A percentile compares a stretch with the other conserved stretches of the same genome.
Conservation (phyloP, 495 filamentous ascomycete species). For the Talaromyces stipitatus region DNA sequence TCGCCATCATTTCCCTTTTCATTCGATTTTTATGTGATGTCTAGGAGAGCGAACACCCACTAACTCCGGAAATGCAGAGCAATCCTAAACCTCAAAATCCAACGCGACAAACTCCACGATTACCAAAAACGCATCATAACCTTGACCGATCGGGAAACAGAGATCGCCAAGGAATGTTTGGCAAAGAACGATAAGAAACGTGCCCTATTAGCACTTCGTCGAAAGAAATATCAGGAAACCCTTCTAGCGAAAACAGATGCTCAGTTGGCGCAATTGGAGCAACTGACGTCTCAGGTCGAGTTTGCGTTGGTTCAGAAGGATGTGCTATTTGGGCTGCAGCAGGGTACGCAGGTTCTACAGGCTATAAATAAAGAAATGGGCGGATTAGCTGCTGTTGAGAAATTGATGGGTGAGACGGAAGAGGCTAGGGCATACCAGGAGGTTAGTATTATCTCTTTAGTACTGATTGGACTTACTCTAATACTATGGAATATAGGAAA, state of each 20-base stretch:
- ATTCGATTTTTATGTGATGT: background rate
- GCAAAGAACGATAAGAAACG: conserved; percentile 63
- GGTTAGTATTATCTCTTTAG: conserved; percentile 37
- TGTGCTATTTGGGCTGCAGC: conserved; percentile 83
- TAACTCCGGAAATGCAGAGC: conserved; percentile 46
- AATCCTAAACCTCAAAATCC: conserved; percentile 93
- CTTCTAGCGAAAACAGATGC: conserved; percentile 83
- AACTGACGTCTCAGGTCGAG: conserved; percentile 76
- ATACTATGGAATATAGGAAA: conserved; percentile 49
- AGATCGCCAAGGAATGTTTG: conserved; percentile 75
- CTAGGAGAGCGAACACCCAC: background rate
- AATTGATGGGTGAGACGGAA: conserved; percentile 82
- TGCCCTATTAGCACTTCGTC: conserved; percentile 81
- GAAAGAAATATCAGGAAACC: conserved; percentile 95
- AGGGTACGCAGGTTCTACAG: conserved; percentile 81
- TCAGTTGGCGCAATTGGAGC: conserved; percentile 82
- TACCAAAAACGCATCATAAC: conserved; percentile 84
- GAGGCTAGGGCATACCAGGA: conserved; percentile 84
- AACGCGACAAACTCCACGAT: conserved; percentile 92
- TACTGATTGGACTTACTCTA: background rate
- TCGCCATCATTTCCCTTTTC: background rate
- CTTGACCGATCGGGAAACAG: conserved; percentile 75
- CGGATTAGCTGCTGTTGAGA: conserved; percentile 84
- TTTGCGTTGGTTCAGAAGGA: conserved; percentile 95
- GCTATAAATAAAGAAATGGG: conserved; percentile 96